Base-by-base conservation (phyloP, 768 basidiomycete genomes). In the Tylopilus plumbeoviolaceoides region DNA sequence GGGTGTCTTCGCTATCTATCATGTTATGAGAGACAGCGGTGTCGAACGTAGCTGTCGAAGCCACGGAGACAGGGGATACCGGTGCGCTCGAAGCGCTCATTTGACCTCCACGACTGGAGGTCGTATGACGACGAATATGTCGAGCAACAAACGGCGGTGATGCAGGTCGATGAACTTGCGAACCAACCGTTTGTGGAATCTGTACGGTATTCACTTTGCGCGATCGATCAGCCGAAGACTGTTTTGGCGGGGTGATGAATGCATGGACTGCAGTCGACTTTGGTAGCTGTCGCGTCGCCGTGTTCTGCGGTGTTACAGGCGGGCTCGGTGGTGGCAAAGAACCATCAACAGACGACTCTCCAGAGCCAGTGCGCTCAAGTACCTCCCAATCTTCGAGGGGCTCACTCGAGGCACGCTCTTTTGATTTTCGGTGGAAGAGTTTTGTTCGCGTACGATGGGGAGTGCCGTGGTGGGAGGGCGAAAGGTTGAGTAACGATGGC, bases 341-440 rank as follows among this genome's bases (percentile, higher is more conserved):
- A 9, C 54, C 67, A 25, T 69, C 57, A 7, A 52, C 33, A 1
- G 60, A 65, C 18, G 66, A 65, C 45, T 62, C 61, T n/a, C 45
- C 58, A 35, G 68, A 69, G 15, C 56, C 61, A 15, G 65, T 59
- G 23, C 59, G 57, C 45, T 71, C 69, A 28, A 69, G 60, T 20
- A 69, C 50, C 51, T 69, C 68, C 68, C 68, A 69, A 20, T 69
- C 68, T 3, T 71, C 63, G 30, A 71, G 58, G 31, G 61, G 67
- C 44, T 69, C 67, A 4, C 63, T 70, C n/a, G 66, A 64, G 1
- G 66, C 61, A 55, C 65, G 68, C 55, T 69, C 68, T 51, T 69
- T 69, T 18, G 70, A 65, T 55, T 70, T 69, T 41, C 69, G 61
- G 50, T 71, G 67, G 47, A 69, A 69, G 25, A 70, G n/a, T 30